These are phyloP conservation scores for Metschnikowia peoriensis DNA, from an alignment of 805 yeast genomes.

Conservation along the genomic window DNA sequence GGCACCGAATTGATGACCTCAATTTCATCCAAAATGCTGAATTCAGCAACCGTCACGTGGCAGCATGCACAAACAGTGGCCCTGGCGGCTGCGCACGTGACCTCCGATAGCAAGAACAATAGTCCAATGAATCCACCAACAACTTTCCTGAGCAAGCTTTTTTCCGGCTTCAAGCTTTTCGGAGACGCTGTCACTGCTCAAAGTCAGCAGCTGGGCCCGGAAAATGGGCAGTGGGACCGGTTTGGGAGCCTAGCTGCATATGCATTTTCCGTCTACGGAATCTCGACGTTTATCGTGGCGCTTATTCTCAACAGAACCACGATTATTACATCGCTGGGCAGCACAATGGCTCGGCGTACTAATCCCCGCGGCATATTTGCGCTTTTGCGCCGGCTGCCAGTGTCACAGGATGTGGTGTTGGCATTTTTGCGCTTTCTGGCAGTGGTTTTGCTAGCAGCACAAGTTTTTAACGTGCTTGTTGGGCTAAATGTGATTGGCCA, in stretches of 20 bases:
- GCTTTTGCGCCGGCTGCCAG: slow-evolving; percentile 18
- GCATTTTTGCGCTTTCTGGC: slow-evolving; percentile 29
- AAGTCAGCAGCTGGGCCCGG: slow-evolving; percentile 9
- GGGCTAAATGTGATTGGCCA: slow-evolving; percentile 27
- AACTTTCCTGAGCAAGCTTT: background rate
- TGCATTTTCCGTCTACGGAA: slow-evolving; percentile 38
- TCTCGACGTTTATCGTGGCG: slow-evolving; percentile 38
- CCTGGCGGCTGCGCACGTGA: background rate
- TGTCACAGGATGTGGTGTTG: slow-evolving; percentile 9
- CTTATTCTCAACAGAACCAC: slow-evolving; percentile 37
- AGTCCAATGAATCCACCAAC: background rate
- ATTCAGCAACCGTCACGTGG: too few species aligned
- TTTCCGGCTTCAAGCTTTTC: slow-evolving; percentile 7
- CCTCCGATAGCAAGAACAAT: background rate
- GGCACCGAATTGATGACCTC: background rate
- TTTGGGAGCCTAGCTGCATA: slow-evolving; percentile 26
- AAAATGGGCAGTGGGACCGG: slow-evolving; percentile 17
- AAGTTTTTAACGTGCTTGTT: slow-evolving; percentile 29
- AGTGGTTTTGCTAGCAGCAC: slow-evolving; percentile 24
- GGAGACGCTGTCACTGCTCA: slow-evolving; percentile 15
- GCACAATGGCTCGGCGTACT: slow-evolving; percentile 17
- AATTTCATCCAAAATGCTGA: too few species aligned
- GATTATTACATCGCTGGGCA: slow-evolving; percentile 37
- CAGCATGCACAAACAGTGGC: background rate
- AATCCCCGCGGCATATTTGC: slow-evolving; percentile 16